A percentile compares a stretch with the other conserved stretches of the same genome.
These are phyloP conservation scores for Desmodesmus armatus DNA, from an alignment of 139 green algal genomes.

Conservation along the genomic window DNA sequence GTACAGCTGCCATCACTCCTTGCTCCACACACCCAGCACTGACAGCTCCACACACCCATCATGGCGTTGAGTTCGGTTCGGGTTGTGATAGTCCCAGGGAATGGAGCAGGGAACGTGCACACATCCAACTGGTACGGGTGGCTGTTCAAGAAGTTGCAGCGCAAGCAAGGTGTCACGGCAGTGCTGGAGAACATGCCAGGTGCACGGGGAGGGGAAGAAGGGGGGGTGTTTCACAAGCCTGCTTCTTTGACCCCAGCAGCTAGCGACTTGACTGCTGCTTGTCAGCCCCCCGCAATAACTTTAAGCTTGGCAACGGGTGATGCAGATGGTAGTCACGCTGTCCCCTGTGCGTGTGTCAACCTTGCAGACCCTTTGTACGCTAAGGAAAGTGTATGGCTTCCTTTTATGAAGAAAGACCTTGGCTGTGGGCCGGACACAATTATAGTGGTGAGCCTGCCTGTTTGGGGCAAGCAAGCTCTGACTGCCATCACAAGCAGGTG, in stretches of 20 bases:
- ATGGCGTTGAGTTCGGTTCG: constrained; percentile 17
- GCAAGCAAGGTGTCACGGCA: background rate
- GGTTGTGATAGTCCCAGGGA: constrained; percentile 52
- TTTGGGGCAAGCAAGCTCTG: too few species aligned
- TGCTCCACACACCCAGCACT: too few species aligned
- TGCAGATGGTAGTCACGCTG: background rate
- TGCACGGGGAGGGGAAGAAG: background rate
- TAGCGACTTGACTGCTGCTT: background rate
- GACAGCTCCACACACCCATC: too few species aligned
- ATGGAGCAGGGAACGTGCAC: constrained; percentile 44
- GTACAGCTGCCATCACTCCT: too few species aligned
- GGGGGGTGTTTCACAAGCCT: background rate
- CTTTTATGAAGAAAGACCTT: constrained; percentile 51
- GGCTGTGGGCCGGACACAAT: constrained; percentile 20
- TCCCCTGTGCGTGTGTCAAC: background rate
- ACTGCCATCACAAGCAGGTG: too few species aligned
- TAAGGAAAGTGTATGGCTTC: constrained; percentile 26
- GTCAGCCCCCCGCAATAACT: background rate
- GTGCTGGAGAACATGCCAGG: constrained; percentile 49
- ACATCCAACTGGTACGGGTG: constrained; percentile 52
- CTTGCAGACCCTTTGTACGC: background rate
- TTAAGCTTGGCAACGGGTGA: background rate
- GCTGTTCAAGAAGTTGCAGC: constrained; percentile 42
- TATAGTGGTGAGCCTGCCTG: too few species aligned
- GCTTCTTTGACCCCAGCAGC: background rate